Conservation (phyloP, 345 rosid species). For the Gossypium herbaceum region DNA sequence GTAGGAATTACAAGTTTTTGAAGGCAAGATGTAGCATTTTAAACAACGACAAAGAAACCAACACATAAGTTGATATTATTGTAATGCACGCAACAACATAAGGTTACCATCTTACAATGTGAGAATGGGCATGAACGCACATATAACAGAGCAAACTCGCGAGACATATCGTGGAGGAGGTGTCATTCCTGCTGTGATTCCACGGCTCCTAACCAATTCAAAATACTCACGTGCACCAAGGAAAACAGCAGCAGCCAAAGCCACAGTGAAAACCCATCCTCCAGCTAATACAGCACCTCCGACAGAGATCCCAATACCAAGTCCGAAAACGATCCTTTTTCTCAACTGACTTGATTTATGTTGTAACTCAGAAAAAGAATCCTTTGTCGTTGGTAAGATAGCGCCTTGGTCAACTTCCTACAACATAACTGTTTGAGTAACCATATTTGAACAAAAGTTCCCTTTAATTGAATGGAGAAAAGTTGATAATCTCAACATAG, state of each 20-base stretch:
- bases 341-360: constrained; percentile 72
- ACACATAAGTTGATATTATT: neutral
- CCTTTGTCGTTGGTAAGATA: constrained; percentile 23
- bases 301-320: constrained; percentile 66
- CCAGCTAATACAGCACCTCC: constrained; percentile 86
- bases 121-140: constrained; percentile 74
- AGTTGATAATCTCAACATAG: constrained; percentile 9
- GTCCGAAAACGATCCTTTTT: constrained; percentile 71
- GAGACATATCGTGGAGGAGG: constrained; percentile 94
- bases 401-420: constrained; percentile 46
- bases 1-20: neutral
- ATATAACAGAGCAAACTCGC: constrained; percentile 77
- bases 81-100: neutral
- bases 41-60: neutral
- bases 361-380: constrained; percentile 32
- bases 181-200: constrained; percentile 86
- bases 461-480: neutral
- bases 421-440: constrained; percentile 10
- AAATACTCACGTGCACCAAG: constrained; percentile 78
- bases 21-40: neutral
- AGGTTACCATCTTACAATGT: constrained; percentile 57
- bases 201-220: constrained; percentile 77
- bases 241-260: constrained; percentile 62
- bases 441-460: neutral
- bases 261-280: constrained; percentile 74